Conservation (phyloP, 371 early-diverging fungal species). For the Apophysomyces trapeziformis region DNA sequence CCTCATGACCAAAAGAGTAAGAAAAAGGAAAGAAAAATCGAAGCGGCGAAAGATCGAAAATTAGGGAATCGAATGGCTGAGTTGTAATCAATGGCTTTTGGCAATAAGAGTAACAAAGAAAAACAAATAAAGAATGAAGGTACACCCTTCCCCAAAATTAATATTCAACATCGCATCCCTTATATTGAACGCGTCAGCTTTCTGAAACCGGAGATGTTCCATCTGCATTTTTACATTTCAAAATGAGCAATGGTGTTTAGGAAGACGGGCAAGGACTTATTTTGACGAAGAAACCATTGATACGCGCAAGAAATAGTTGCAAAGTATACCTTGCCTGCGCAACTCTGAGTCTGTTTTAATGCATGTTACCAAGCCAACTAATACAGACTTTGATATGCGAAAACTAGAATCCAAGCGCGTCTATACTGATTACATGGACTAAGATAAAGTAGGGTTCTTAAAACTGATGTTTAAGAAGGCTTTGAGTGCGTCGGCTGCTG, state of each 20-base stretch:
- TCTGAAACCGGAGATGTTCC: neutral
- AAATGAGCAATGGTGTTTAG: neutral
- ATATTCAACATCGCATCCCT: too few species aligned
- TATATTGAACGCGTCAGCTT: neutral
- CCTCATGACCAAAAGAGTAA: neutral
- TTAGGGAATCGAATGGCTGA: neutral
- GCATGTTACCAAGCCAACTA: neutral
- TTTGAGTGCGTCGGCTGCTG: too few species aligned
- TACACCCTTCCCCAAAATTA: too few species aligned
- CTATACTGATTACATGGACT: neutral
- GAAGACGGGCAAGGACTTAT: neutral
- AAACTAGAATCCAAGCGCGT: neutral
- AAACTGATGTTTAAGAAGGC: too few species aligned
- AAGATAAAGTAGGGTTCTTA: neutral
- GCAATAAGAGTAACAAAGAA: neutral
- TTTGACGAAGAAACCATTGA: neutral
- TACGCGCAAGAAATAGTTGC: too few species aligned
- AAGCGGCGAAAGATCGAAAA: constrained; percentile 12
- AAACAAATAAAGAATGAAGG: too few species aligned
- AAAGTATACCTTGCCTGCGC: too few species aligned
- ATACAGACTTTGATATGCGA: neutral
- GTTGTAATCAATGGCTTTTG: neutral
- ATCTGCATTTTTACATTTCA: neutral
- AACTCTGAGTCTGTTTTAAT: too few species aligned
- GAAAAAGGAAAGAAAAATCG: constrained; percentile 1